Conservation (phyloP, 2,329 filamentous ascomycete species). For the Chrysoporthe puriensis region DNA sequence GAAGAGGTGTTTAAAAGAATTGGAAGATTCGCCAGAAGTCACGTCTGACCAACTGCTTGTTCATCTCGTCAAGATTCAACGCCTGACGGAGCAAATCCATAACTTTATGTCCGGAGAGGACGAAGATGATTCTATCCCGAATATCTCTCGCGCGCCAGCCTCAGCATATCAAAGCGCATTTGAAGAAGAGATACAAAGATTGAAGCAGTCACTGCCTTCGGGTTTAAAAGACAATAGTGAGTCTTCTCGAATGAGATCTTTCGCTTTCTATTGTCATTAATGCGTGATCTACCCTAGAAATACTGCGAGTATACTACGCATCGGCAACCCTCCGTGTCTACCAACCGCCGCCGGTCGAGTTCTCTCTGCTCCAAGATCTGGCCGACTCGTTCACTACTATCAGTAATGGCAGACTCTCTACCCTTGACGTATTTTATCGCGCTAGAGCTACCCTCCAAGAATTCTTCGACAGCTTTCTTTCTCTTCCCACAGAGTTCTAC, state of each 20-base stretch:
- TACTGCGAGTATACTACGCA: slow-evolving; percentile 45
- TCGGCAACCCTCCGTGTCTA: slow-evolving; percentile 49
- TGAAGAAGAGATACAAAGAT: slow-evolving; percentile 48
- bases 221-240: slow-evolving; percentile 44
- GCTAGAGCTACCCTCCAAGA: slow-evolving; percentile 50
- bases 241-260: slow-evolving; percentile 24
- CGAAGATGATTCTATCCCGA: slow-evolving; percentile 38
- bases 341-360: slow-evolving; percentile 51
- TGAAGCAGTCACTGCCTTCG: slow-evolving; percentile 42
- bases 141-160: slow-evolving; percentile 44
- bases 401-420: slow-evolving; percentile 40
- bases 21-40: slow-evolving; percentile 49
- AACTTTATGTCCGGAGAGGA: slow-evolving; percentile 44
- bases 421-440: slow-evolving; percentile 54
- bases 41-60: slow-evolving; percentile 51
- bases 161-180: slow-evolving; percentile 52
- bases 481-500: slow-evolving; percentile 47
- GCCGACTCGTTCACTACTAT: slow-evolving; percentile 46
- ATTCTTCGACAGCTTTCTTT: slow-evolving; percentile 55
- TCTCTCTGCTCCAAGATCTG: slow-evolving; percentile 44
- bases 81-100: slow-evolving; percentile 54
- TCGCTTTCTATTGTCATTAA: not conserved
- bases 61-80: slow-evolving; percentile 53
- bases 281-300: slow-evolving; percentile 34
- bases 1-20: slow-evolving; percentile 51